phyloP scores from a whole-genome alignment of 805 yeast genomes.

The Lipomyces sp. region DNA sequence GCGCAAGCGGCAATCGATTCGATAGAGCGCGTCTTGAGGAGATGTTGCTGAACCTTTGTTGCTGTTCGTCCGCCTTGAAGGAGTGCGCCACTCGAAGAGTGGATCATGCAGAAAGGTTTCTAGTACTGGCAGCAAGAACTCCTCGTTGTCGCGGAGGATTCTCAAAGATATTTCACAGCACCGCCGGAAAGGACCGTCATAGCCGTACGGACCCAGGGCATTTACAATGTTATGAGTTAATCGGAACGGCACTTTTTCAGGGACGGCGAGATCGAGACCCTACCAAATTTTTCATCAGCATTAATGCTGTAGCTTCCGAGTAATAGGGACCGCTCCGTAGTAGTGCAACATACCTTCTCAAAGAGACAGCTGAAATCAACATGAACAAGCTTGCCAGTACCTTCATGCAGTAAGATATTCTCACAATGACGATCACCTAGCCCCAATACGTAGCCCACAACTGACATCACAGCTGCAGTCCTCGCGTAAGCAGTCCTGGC shows the following conservation, averaged over 20 bases:
- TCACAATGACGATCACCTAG: conserved; percentile 97
- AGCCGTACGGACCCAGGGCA: conserved; percentile 85
- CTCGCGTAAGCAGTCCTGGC: conserved; percentile 76
- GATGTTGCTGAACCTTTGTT: conserved; percentile 19
- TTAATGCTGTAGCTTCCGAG: conserved; percentile 90
- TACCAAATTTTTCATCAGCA: conserved; percentile 63
- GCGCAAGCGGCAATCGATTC: conserved; percentile 24
- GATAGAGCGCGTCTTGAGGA: conserved; percentile 32
- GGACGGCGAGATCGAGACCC: conserved; percentile 68
- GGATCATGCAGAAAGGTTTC: conserved; percentile 95
- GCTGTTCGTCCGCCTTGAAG: conserved; percentile 9
- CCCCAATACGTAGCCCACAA: conserved; percentile 92
- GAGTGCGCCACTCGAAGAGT: conserved; percentile 73
- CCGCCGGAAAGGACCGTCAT: conserved; percentile 86
- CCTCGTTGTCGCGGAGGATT: conserved; percentile 76
- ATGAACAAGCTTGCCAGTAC: conserved; percentile 80
- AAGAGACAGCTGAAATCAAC: conserved; percentile 97
- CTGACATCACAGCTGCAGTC: conserved; percentile 93
- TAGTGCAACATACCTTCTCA: conserved; percentile 60
- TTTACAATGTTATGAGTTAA: conserved; percentile 86
- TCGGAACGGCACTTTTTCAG: conserved; percentile 94
- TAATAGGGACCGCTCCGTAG: conserved; percentile 58
- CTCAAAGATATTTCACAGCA: conserved; percentile 83
- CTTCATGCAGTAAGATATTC: conserved; percentile 74
- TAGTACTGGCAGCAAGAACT: conserved; percentile 82